phyloP scores from a whole-genome alignment of 1,139 yeast genomes.

The Oligophagozyma castellii region DNA sequence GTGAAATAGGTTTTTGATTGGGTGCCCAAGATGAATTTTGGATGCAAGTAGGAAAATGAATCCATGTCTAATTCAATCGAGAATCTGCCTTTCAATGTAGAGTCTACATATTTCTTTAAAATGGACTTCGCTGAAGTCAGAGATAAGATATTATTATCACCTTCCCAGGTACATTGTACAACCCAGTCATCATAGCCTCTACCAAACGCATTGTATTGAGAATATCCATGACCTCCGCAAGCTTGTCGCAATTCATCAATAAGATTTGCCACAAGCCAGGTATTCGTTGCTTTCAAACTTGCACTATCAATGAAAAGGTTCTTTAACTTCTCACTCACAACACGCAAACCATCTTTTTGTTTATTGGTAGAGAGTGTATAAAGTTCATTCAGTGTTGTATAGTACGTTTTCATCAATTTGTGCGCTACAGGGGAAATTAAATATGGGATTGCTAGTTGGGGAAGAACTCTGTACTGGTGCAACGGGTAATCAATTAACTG shows the following conservation, averaged over 20 bases:
- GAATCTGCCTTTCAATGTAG: constrained; percentile 26
- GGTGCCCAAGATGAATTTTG: constrained; percentile 15
- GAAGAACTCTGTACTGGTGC: constrained; percentile 77
- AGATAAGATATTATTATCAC: constrained; percentile 80
- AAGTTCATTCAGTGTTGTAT: constrained; percentile 37
- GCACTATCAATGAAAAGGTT: constrained; percentile 78
- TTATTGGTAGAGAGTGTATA: constrained; percentile 36
- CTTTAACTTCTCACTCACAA: constrained; percentile 38
- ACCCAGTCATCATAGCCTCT: constrained; percentile 87
- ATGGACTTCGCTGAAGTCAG: constrained; percentile 73
- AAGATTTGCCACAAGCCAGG: constrained; percentile 70
- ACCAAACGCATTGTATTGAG: constrained; percentile 80
- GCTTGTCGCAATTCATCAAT: constrained; percentile 87
- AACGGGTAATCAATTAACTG: constrained; percentile 71
- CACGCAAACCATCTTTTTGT: constrained; percentile 36
- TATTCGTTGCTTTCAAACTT: constrained; percentile 75
- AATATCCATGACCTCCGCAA: constrained; percentile 97
- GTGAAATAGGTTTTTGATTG: constrained; percentile 22
- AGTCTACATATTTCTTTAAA: constrained; percentile 37
- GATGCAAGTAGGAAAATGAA: constrained; percentile 32
- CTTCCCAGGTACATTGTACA: constrained; percentile 97
- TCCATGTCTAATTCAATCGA: constrained; percentile 28
- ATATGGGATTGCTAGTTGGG: constrained; percentile 68
- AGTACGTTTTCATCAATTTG: constrained; percentile 44
- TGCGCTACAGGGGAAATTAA: constrained; percentile 65